Evolutionary conservation across 176 grass and related monocot genomes (phyloP).

Genomic region (Triticum turgidum): DNA sequence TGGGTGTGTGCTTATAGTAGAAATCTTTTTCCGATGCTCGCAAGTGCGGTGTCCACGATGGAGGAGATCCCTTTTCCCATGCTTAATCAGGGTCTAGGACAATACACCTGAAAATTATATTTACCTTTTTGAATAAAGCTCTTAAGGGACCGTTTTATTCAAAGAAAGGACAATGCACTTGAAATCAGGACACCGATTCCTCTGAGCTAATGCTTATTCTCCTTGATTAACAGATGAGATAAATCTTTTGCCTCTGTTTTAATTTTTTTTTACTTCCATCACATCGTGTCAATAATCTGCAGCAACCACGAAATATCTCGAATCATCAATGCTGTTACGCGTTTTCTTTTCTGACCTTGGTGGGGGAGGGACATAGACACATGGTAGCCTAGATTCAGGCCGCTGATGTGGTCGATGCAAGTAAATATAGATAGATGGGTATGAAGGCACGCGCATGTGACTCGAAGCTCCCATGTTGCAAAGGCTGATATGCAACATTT

Average conservation of each 20-base stretch:
- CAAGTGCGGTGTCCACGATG: conserved; percentile 30
- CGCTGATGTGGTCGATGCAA: background rate
- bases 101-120: background rate
- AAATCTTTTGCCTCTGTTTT: no score
- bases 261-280: no score
- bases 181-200: no score
- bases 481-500: background rate
- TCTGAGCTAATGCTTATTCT: no score
- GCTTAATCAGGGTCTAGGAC: background rate
- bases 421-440: background rate
- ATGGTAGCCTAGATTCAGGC: background rate
- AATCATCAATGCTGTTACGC: background rate
- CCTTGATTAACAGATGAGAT: no score
- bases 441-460: background rate
- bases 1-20: no score
- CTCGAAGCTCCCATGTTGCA: background rate
- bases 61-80: background rate
- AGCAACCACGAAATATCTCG: background rate
- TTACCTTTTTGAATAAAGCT: no score
- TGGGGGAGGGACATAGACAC: background rate
- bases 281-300: background rate
- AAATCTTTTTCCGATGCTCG: background rate
- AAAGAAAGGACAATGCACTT: no score
- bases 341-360: background rate
- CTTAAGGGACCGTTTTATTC: no score